A percentile compares a stretch with the other conserved stretches of the same genome.
Conservation (phyloP, 176 grass and related monocot species). For the Miscanthus lutarioriparius region DNA sequence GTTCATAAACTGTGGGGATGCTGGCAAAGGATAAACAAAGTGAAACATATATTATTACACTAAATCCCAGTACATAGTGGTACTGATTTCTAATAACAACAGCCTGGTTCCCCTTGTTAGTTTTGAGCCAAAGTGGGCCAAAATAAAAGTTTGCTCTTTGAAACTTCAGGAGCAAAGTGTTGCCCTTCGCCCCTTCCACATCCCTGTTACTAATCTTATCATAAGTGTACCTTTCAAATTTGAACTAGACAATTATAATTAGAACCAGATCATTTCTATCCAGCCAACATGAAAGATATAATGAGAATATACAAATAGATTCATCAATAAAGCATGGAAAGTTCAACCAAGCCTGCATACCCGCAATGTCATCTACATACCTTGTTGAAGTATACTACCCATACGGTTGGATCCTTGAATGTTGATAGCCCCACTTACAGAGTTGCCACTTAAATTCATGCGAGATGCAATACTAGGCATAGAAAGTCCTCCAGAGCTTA, state of each 20-base stretch:
- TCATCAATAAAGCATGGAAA: constrained; percentile 5
- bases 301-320: background rate
- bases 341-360: background rate
- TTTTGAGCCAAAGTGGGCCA: constrained; percentile 9
- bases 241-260: background rate
- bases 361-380: constrained; percentile 34
- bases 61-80: background rate
- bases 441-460: constrained; percentile 75
- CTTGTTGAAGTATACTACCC: constrained; percentile 73
- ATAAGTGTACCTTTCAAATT: background rate
- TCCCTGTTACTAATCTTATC: background rate
- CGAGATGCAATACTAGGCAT: constrained; percentile 69
- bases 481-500: constrained; percentile 69
- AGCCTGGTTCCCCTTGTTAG: background rate
- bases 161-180: background rate
- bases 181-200: background rate
- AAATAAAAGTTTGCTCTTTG: constrained; percentile 14
- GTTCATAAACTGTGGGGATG: constrained; percentile 71
- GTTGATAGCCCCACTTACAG: constrained; percentile 63
- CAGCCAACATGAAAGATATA: constrained; percentile 16
- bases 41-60: constrained; percentile 4
- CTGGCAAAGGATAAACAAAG: constrained; percentile 20
- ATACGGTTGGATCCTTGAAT: constrained; percentile 76
- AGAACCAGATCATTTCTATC: background rate
- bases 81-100: constrained; percentile 12